phyloP scores from a whole-genome alignment of 371 early-diverging fungal species.

The Mortierella sp. region DNA sequence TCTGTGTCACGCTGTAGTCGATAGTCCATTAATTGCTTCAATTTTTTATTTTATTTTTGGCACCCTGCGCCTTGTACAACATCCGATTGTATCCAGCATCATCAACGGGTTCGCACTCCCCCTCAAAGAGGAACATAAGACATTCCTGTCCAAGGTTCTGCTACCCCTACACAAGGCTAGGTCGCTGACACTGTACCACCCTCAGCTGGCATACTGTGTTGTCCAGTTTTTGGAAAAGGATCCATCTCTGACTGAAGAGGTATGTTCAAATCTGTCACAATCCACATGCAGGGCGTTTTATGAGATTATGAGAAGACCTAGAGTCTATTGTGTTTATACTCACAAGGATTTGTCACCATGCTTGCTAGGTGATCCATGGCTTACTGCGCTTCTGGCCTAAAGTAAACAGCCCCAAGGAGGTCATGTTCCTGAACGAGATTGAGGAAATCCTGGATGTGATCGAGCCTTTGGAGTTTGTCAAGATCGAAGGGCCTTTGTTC shows the following conservation, averaged over 20 bases:
- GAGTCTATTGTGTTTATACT: neutral
- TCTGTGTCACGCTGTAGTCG: neutral
- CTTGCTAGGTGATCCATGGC: slow-evolving; percentile 77
- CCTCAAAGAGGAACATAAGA: slow-evolving; percentile 96
- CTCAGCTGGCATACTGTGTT: slow-evolving; percentile 96
- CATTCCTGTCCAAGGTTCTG: slow-evolving; percentile 88
- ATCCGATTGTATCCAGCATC: slow-evolving; percentile 67
- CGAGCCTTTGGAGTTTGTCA: slow-evolving; percentile 87
- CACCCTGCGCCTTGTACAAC: neutral
- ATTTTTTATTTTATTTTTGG: neutral
- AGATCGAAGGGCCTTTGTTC: slow-evolving; percentile 89
- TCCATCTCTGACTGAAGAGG: slow-evolving; percentile 87
- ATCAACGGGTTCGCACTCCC: slow-evolving; percentile 99
- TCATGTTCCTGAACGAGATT: slow-evolving; percentile 96
- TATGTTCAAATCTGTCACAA: slow-evolving; percentile 39
- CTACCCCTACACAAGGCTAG: slow-evolving; percentile 95
- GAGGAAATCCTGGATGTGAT: slow-evolving; percentile 95
- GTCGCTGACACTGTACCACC: slow-evolving; percentile 89
- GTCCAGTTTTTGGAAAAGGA: slow-evolving; percentile 98
- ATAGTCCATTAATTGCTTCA: neutral
- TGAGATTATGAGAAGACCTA: neutral
- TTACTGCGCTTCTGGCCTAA: slow-evolving; percentile 97
- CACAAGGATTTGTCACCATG: neutral
- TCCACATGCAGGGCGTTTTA: neutral
- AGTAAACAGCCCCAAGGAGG: slow-evolving; percentile 96